Conservation (phyloP, 2,329 filamentous ascomycete species). For the Colletotrichum orbiculare region DNA sequence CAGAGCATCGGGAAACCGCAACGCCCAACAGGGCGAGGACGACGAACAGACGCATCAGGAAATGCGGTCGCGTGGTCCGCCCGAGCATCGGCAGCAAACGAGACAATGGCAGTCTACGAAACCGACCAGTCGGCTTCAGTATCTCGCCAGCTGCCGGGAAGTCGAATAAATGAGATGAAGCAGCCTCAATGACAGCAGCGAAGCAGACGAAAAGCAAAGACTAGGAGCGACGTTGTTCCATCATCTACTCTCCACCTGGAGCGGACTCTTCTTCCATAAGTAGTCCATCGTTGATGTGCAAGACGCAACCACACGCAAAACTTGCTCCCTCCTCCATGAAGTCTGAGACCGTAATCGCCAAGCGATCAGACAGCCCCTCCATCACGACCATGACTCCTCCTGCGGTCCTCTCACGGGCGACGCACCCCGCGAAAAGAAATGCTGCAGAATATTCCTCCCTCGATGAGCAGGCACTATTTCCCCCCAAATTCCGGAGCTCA, state of each 20-base stretch:
- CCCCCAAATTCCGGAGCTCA: conserved; percentile 2
- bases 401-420: conserved; percentile 17
- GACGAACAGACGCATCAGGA: conserved; percentile 1
- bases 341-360: no score
- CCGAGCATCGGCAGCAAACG: no score
- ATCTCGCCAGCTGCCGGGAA: not conserved
- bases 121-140: no score
- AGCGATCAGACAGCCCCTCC: not conserved
- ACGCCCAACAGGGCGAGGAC: conserved; percentile 12
- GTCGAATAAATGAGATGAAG: not conserved
- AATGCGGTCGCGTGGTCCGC: not conserved
- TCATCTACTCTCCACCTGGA: not conserved
- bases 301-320: not conserved
- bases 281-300: not conserved
- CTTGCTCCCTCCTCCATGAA: not conserved
- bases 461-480: conserved; percentile 12
- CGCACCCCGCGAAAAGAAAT: conserved; percentile 31
- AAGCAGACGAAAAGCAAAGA: not conserved
- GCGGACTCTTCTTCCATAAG: conserved; percentile 13
- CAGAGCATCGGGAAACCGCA: conserved; percentile 3
- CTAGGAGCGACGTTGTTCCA: not conserved
- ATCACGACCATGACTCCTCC: conserved; percentile 9
- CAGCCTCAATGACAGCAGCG: not conserved
- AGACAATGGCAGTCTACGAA: no score
- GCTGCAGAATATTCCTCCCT: conserved; percentile 20